Percentiles rank a stretch among this genome's conserved stretches.
These are phyloP conservation scores for Cryphonectria nitschkei DNA, from an alignment of 2,329 filamentous ascomycete species.

Conservation along the genomic window DNA sequence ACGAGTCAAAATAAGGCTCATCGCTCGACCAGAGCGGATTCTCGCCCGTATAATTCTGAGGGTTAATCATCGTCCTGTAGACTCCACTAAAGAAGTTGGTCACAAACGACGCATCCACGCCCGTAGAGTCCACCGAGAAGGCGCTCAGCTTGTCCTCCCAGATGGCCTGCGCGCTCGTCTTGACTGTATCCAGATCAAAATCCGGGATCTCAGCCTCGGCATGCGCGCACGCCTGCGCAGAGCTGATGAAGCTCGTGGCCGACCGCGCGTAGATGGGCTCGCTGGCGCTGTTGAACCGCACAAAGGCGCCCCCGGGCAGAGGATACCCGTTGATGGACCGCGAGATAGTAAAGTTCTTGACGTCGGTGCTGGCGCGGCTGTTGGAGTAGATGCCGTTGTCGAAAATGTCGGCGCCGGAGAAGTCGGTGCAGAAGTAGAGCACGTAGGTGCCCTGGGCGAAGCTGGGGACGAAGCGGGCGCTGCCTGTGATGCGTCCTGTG, in stretches of 20 bases:
- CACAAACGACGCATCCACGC: constrained; percentile 58
- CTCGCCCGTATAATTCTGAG: constrained; percentile 75
- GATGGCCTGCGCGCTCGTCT: constrained; percentile 53
- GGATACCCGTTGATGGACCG: constrained; percentile 56
- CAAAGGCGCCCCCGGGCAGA: constrained; percentile 65
- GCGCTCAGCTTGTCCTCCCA: constrained; percentile 67
- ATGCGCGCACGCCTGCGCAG: constrained; percentile 67
- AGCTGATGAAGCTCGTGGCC: constrained; percentile 71
- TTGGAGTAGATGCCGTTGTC: constrained; percentile 66
- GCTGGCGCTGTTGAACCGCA: constrained; percentile 57
- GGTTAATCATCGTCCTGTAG: constrained; percentile 74
- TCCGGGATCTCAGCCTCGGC: constrained; percentile 71
- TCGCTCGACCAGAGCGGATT: constrained; percentile 68
- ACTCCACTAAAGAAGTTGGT: constrained; percentile 72
- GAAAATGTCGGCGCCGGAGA: constrained; percentile 59
- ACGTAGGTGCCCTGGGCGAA: constrained; percentile 66
- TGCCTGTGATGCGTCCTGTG: constrained; percentile 66
- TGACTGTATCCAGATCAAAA: constrained; percentile 63
- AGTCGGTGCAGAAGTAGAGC: constrained; percentile 70
- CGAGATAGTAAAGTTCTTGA: constrained; percentile 52
- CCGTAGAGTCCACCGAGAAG: constrained; percentile 56
- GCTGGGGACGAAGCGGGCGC: constrained; percentile 64
- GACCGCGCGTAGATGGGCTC: constrained; percentile 65
- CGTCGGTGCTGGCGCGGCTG: constrained; percentile 53
- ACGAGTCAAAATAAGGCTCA: constrained; percentile 76